Base-by-base conservation (phyloP, 352 stramenopile genomes). In the Phytopythium aichiense region DNA sequence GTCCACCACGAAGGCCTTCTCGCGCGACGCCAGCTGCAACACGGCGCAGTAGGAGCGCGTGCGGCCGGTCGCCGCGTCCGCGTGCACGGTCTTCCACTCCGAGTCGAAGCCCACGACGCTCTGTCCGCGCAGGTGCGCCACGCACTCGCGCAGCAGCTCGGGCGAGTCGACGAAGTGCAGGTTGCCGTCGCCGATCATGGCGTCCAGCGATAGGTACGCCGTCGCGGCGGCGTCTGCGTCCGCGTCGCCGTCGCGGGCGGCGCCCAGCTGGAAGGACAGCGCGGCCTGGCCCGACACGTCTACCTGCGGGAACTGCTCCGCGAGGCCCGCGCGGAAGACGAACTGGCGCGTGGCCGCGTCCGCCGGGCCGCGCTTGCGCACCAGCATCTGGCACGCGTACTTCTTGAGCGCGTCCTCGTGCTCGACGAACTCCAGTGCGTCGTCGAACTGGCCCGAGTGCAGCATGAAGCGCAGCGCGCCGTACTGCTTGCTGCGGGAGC, bases 101-200 rank as follows among this genome's bases (percentile, higher is more conserved):
- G 79, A 90, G 68, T 94, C 85, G 48, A 94, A 91, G 4, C 85
- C 85, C 20, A 94, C 68, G 23, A 77, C 67, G 0, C 66, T 31
- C n/a, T 82, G 71, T 2, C 50, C 45, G n/a, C 74, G 45, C 28
- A 94, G 64, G 46, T 89, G 65, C 22, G 58, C 59, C 13, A 73
- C 61, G 49, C 77, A 89, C n/a, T 16, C 48, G 12, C 68, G 43
- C 8, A 92, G 52, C 18, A 49, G 58, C 22, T 60, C 63, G 16
- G 50, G 65, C 5, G 77, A 87, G 53, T 88, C 77, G 9, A 94
- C 74, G 56, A 94, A 91, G 23, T 78, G 55, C 38, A 88, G 73
- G 50, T 75, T 81, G 38, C 63, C 66, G 3, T 74, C 65, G n/a
- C 71, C 68, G 22, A 84, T 70, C 45, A 67, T 62, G 38, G 75